Evolutionary conservation across 106 monocot species (phyloP), one percentile per base, ranked within the genome.

Genomic region (Iris macrosiphon): DNA sequence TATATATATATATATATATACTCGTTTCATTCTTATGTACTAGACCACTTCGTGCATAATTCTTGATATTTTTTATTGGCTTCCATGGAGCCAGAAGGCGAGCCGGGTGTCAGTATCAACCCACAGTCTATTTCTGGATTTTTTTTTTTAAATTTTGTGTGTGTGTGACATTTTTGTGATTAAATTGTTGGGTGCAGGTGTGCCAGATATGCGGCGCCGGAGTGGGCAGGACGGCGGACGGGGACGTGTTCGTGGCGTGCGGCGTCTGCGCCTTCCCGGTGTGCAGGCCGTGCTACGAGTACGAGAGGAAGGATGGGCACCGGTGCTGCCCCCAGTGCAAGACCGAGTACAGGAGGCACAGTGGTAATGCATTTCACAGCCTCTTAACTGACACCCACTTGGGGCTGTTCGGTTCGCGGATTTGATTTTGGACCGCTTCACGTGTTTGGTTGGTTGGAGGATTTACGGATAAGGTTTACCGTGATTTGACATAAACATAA

Each of bases 281-380:
- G 21, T 82, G 81, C 61, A 48, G 72, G 51, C 72, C 76, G 30
- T 82, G 81, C 64, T 82, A 82, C 31, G 81, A 82, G n/a, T n/a
- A n/a, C n/a, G n/a, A n/a, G n/a, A n/a, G n/a, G n/a, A n/a, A n/a
- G n/a, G n/a, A n/a, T n/a, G 81, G 76, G 45, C 72, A 56, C 42
- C 81, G 76, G 55, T 68, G 66, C 47, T 82, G 81, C 55, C 81
- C 81, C 13, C 81, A 82, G 55, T 76, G 81, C 72, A 82, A 82
- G 68, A 72, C 76, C 20, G 76, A 76, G 68, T 82, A 82, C 67
- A 82, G 69, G 63, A 62, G 81, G 33, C 81, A 82, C 35, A 76
- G 65, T 72, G 81, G 76, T 82, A n/a, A n/a, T n/a, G n/a, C n/a
- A 17, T 15, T 29, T 4, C 0, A 5, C 40, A 16, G 12, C 13